A percentile compares a stretch with the other conserved stretches of the same genome.
These are phyloP conservation scores for Jatropha multifida DNA, from an alignment of 441 rosid species.

Conservation along the genomic window DNA sequence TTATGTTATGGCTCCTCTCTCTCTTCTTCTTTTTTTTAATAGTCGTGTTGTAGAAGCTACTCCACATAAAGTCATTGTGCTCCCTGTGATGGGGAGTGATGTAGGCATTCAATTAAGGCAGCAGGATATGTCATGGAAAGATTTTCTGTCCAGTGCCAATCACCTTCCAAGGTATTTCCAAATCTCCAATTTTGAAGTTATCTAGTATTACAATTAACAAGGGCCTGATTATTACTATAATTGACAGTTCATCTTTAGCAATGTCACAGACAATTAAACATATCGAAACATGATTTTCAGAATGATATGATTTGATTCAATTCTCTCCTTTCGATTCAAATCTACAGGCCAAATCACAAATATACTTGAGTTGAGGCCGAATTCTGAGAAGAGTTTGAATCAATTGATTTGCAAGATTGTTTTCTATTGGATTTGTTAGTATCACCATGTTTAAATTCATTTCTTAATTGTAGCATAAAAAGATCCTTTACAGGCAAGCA, in stretches of 20 bases:
- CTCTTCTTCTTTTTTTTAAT: constrained; percentile 5
- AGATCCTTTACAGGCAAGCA: no score
- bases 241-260: not conserved
- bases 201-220: not conserved
- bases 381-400: no score
- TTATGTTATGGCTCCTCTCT: not conserved
- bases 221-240: not conserved
- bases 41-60: constrained; percentile 86
- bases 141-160: constrained; percentile 48
- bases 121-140: constrained; percentile 67
- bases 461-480: no score
- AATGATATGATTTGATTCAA: no score
- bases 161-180: constrained; percentile 49
- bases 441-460: no score
- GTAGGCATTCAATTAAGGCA: constrained; percentile 54
- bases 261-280: not conserved
- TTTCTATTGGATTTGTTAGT: no score
- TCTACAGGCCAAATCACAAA: no score
- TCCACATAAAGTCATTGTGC: constrained; percentile 66
- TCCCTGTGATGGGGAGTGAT: constrained; percentile 54
- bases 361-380: no score
- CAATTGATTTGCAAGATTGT: no score
- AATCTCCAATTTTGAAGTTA: not conserved
- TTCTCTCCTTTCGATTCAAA: no score
- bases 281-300: not conserved